Base-by-base conservation (phyloP, 345 rosid genomes). In the Fremontodendron californicum region DNA sequence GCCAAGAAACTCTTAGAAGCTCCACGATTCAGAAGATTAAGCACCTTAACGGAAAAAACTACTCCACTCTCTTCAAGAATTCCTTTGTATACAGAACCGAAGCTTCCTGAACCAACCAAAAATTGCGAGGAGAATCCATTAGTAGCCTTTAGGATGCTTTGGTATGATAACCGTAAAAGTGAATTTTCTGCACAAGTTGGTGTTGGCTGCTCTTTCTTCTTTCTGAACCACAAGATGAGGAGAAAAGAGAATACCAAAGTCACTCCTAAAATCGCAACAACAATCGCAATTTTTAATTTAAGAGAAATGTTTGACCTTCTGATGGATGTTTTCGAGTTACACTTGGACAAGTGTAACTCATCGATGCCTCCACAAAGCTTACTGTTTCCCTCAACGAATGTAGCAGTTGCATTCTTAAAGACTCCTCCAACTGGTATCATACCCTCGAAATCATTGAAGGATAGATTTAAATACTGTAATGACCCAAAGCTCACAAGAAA, bases 371-470 rank as follows among this genome's bases (percentile, higher is more conserved):
- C 84, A 67, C 87, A 87, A 29, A 87, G 85, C 39, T 80, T 75
- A 29, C 1, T 27, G 7, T 86, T 89, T n/a, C 88, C 88, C 0
- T 11, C 8, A 31, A 89, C n/a, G 0, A 77, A 80, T 23, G 78
- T 18, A 15, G 78, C 85, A 63, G 83, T 87, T 1, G 71, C 66
- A 75, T 85, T 83, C 60, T 13, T 35, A 57, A 87, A 85, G 9
- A 80, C 42, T 25, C 92, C 88, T 68, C 39, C 39, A 15, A 11
- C 10, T 13, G 86, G 89, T n/a, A 86, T 27, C 45, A 65, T 68
- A 6, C 90, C 89, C 51, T 87, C 87, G 0, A 89, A 81, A 51
- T 82, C 31, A n/a, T 89, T 89, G 33, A 65, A 73, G 65, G 92
- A 86, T 13, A 84, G 62, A 67, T 87, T 76, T 64, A 81, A 78